Evolutionary conservation across 1,139 yeast species (phyloP), one percentile per base, ranked within the genome.

Genomic region (Debaryomyces nepalensis): DNA sequence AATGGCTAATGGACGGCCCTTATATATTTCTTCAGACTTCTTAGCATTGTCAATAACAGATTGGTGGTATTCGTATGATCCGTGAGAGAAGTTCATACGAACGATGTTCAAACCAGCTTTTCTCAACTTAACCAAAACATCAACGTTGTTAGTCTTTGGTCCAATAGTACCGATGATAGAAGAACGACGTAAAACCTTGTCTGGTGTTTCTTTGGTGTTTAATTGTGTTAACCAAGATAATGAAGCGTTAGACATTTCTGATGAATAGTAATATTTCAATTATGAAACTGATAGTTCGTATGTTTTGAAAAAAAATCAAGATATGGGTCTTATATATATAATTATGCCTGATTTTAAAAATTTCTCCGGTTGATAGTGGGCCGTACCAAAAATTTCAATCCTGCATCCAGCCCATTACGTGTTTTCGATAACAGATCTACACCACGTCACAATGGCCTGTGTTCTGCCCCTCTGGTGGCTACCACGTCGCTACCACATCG

Each of bases 1-100:
- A 71, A 93, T 90, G 51, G 97, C 98, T 63, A 93, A 79, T 43
- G 98, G 99, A 77, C 98, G 87, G 59, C 98, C 98, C 53, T 87
- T 82, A 70, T 85, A 90, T 47, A 85, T 69, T 69, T 84, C 84
- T 73, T 88, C 97, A 48, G 98, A 90, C 71, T 88, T 84, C 74
- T 95, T 87, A 57, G 97, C 89, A 66, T 93, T 91, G 79, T 93
- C 97, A 70, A 93, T 76, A 59, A 95, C 99, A 50, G 89, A 76
- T 75, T 91, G 96, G 73, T 93, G 99, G 82, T 93, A 93, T 61
- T 88, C 97, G 74, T 95, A 83, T 44, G 95, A 80, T 60, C 99
- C 99, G 75, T 95, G 99, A 53, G 97, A 88, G 75, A 95, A 93
- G 85, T 93, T 95, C 97, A 93, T 90, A 70, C 99, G 86, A 43